A percentile compares a stretch with the other conserved stretches of the same genome.
Conservation (phyloP, 257 asterid genomes). For the Scutellaria baicalensis region DNA sequence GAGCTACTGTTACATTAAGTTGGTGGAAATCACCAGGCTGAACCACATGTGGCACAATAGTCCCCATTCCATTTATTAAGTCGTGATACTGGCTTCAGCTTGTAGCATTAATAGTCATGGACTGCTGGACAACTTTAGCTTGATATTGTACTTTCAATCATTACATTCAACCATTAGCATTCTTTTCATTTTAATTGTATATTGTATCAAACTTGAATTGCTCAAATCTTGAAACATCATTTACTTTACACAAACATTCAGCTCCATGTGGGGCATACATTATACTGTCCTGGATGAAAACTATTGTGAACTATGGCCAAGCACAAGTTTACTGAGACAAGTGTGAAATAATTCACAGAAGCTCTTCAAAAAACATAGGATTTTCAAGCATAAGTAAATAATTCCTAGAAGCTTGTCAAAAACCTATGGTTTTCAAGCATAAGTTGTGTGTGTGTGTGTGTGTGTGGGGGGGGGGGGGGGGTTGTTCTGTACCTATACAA, state of each 20-base stretch:
- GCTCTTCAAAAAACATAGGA: not conserved
- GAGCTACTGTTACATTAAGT: too few species aligned
- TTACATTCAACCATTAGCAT: not conserved
- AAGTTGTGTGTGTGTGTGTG: too few species aligned
- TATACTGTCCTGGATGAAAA: not conserved
- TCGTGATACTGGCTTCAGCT: too few species aligned
- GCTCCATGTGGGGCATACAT: not conserved
- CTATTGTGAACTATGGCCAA: not conserved
- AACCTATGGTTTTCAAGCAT: too few species aligned
- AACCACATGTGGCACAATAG: too few species aligned
- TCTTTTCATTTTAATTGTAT: not conserved
- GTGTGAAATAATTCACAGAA: not conserved
- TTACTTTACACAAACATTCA: not conserved
- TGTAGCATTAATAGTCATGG: not conserved
- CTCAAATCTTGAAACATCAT: not conserved
- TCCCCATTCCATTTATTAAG: too few species aligned
- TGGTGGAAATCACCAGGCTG: too few species aligned
- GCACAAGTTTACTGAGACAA: not conserved
- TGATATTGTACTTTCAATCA: not conserved
- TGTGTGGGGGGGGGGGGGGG: too few species aligned
- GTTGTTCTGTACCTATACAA: too few species aligned
- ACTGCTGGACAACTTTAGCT: not conserved
- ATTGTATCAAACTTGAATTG: not conserved
- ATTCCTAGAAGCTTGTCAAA: too few species aligned
- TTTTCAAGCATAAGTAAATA: not conserved